Base-by-base conservation (phyloP, 2,329 filamentous ascomycete genomes). In the Talaromyces sp. region DNA sequence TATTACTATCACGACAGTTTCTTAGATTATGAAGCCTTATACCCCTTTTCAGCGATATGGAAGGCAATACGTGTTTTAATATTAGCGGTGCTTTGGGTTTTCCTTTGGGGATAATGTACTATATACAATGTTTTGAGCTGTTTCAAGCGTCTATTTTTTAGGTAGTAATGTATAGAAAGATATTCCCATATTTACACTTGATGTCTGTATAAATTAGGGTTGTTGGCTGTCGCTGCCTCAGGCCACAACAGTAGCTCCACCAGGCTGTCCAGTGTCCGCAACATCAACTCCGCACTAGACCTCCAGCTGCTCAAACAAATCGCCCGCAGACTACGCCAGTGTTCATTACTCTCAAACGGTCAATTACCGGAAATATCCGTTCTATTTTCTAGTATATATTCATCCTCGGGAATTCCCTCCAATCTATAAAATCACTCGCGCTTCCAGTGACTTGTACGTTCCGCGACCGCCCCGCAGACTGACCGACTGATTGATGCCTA, bases 1-100 rank as follows among this genome's bases (percentile, higher is more conserved):
- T 2, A 78, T 78, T 55, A 76, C 73, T 1, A 70, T 78, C 62
- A 78, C 75, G 42, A 69, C 65, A n/a, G 73, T 75, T 16, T 63
- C 56, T 56, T 73, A 62, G 58, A 31, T 31, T 28, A 40, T 54
- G 59, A 52, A 61, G 23, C 47, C 57, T 63, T 59, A 61, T 16
- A 64, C 56, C 27, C 23, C 34, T 57, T n/a, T 55, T 60, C 28
- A 60, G 16, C 23, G 23, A 27, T 54, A 14, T 31, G 28, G n/a
- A 31, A 8, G 6, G 9, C 23, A 8, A 23, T 4, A 12, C 8
- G 8, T 40, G 36, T n/a, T 40, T 40, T n/a, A 14, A n/a, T 40
- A 23, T 23, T 23, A 40, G 14, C 14, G 36, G 12, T 40, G 16
- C 5, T n/a, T 40, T 40, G 14, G 7, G 10, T 36, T 16, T 36